Evolutionary conservation across 352 stramenopile species (phyloP), one percentile per base, ranked within the genome.

Genomic region (Pythium phragmitis): DNA sequence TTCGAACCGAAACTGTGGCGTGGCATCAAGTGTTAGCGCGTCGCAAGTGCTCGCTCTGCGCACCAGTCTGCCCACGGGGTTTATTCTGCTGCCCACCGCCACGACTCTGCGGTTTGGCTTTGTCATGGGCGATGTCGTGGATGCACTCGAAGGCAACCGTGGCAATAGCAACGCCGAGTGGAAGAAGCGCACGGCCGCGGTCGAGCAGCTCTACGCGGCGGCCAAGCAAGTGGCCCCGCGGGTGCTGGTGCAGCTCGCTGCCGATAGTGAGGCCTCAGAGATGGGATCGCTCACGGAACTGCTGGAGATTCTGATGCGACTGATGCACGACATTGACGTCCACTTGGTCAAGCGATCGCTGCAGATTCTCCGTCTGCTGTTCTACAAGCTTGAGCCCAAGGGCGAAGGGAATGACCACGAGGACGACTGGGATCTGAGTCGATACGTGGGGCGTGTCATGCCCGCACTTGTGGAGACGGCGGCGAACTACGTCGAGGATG

Each of bases 141-240:
- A 68, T 0, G 63, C 60, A 14, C 56, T 91, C 17, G 56, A 60
- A 12, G 67, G 30, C 0, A 77, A 63, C 47, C 70, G 67, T 4
- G 82, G 75, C 36, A 88, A 86, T 49, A 88, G 79, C 16, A 91
- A 92, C 42, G 70, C 79, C 8, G 80, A 89, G 43, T 92, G 83
- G 83, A 92, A 91, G 66, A 82, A 78, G 30, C 70, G 83, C 3
- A 72, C 81, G 4, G 64, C 64, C 16, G 81, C 81, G 4, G 80
- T 88, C 9, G 80, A 91, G 56, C 74, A 85, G 47, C 61, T 92
- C 2, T 87, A 78, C 28, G 60, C 64, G 2, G 48, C 68, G 0
- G 70, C 67, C 30, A 84, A 84, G 53, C 43, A 80, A 12, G 70
- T 78, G 3, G 65, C 75, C 23, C 28, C 57, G 33, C 30, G 34